Base-by-base conservation (phyloP, 306 rosid species). In the Dryas alaskensis region DNA sequence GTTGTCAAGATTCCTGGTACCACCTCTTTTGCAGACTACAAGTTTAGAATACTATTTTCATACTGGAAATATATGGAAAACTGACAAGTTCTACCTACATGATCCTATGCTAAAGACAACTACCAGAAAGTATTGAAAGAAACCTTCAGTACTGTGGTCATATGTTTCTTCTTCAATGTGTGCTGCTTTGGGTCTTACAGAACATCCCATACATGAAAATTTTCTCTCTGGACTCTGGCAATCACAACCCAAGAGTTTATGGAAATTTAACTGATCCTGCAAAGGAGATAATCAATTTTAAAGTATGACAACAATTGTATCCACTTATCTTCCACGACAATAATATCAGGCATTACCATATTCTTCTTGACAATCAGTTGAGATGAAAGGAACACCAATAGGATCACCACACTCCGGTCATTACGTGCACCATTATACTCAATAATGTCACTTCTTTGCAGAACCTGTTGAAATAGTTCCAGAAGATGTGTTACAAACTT, bases 391-490 rank as follows among this genome's bases (percentile, higher is more conserved):
- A 93, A 91, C 76, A 86, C 96, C 84, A 93, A 84, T 79, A 93
- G 84, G 79, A 93, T 89, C 84, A 92, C 87, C 72, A 89, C 98
- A 82, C 96, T 89, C 68, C 78, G 87, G 75, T 91, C 91, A 69
- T 77, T 91, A 79, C 91, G 85, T 25, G 89, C 91, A 2, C 91
- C 96, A 66, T 81, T 88, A 67, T 80, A 72, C 76, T 93, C 92
- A 71, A 93, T 96, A 68, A 93, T 87, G 79, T 91, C 98, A 81
- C 98, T 93, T 43, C 86, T 85, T 79, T 93, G 97, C 73, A 93
- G 87, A 72, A 93, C 92, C 98, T 93, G 87, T 69, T 45, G 48
- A 60, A 69, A 43, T 49, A 47, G 45, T 7, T n/a, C 10, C 43
- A 60, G 37, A n/a, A 14, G 45, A 43, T 17, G 7, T 68, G 54